phyloP scores from a whole-genome alignment of 1,284 basidiomycete genomes.

The Cutaneotrichosporon cavernicola region DNA sequence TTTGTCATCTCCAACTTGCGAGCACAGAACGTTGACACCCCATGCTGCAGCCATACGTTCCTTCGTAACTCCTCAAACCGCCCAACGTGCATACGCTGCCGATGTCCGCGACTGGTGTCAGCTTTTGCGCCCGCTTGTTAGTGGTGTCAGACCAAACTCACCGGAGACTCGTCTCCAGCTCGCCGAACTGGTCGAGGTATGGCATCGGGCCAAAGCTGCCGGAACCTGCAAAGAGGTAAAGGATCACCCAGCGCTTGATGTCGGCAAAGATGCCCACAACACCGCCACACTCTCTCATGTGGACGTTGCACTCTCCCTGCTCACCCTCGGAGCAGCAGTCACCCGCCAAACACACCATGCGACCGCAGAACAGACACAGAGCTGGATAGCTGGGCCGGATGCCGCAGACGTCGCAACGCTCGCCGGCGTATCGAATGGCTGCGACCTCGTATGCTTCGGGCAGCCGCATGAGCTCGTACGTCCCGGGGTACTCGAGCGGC shows the following conservation, averaged over 20 bases:
- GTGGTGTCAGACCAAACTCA: slow-evolving; percentile 50
- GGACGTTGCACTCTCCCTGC: slow-evolving; percentile 88
- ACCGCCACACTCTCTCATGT: slow-evolving; percentile 90
- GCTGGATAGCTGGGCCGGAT: slow-evolving; percentile 82
- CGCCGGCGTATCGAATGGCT: slow-evolving; percentile 69
- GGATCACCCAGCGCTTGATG: slow-evolving; percentile 83
- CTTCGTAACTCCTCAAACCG: slow-evolving; percentile 91
- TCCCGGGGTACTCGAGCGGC: slow-evolving; percentile 74
- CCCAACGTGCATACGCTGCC: slow-evolving; percentile 81
- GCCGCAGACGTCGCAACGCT: slow-evolving; percentile 71
- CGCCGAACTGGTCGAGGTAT: slow-evolving; percentile 92
- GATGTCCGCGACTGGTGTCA: slow-evolving; percentile 67
- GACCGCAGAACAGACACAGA: slow-evolving; percentile 87
- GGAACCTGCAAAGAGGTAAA: slow-evolving; percentile 87
- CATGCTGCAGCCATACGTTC: slow-evolving; percentile 78
- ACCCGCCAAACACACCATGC: slow-evolving; percentile 84
- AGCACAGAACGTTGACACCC: slow-evolving; percentile 85
- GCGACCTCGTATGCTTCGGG: slow-evolving; percentile 80
- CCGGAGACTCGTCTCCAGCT: slow-evolving; percentile 90
- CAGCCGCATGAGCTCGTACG: slow-evolving; percentile 80
- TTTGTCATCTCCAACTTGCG: slow-evolving; percentile 81
- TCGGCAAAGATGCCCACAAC: slow-evolving; percentile 86
- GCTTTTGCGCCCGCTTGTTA: not conserved
- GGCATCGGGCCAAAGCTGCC: slow-evolving; percentile 87
- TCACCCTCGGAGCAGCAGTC: slow-evolving; percentile 82